phyloP scores from a whole-genome alignment of 106 monocot species.

The Acorus calamus region DNA sequence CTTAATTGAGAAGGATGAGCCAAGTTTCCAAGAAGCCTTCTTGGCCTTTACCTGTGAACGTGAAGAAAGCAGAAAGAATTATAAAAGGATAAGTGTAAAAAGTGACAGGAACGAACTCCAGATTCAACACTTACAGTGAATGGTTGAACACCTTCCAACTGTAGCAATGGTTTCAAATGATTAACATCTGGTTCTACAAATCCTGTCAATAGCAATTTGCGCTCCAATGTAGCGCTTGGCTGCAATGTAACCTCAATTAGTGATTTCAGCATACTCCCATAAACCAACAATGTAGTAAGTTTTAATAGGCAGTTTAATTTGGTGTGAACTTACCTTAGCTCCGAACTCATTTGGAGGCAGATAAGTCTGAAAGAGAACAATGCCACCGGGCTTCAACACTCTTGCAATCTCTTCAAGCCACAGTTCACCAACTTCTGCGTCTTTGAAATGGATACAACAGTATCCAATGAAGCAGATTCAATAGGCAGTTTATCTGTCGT shows the following conservation, averaged over 20 bases:
- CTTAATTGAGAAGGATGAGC: constrained; percentile 67
- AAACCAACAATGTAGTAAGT: not conserved
- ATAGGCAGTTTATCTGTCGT: constrained; percentile 37
- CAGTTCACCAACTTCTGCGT: constrained; percentile 25
- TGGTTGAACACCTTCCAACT: constrained; percentile 6
- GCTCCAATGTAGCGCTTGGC: constrained; percentile 26
- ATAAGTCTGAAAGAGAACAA: constrained; percentile 29
- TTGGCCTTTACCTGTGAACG: constrained; percentile 53
- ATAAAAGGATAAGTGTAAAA: too few species aligned
- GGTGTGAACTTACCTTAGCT: constrained; percentile 23
- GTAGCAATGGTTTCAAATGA: constrained; percentile 21
- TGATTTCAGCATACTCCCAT: too few species aligned
- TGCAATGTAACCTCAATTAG: constrained; percentile 5
- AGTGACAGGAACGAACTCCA: not conserved
- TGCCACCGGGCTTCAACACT: constrained; percentile 64
- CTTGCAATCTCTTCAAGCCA: constrained; percentile 55
- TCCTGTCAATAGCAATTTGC: constrained; percentile 55
- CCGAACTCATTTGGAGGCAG: constrained; percentile 5
- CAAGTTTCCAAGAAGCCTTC: constrained; percentile 68
- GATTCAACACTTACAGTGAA: constrained; percentile 33
- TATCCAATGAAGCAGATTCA: constrained; percentile 28
- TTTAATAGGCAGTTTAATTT: not conserved
- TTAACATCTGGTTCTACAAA: constrained; percentile 50
- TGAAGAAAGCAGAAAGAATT: not conserved
- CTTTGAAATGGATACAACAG: constrained; percentile 32